Conservation (phyloP, 1,139 yeast genomes). For the Nadsonia starkeyi-henricii region DNA sequence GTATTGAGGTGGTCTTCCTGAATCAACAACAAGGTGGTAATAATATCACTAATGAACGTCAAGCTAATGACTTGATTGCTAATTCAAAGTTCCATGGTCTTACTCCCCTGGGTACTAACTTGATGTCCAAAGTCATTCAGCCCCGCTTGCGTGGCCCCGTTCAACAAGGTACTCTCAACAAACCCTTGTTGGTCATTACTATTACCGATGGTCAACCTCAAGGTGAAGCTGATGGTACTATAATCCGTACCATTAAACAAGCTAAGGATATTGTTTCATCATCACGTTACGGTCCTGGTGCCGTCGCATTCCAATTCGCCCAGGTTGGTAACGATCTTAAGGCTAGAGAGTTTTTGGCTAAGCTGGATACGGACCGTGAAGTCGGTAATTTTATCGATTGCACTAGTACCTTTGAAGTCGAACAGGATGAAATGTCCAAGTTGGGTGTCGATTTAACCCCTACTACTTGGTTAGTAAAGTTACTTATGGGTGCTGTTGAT, state of each 20-base stretch:
- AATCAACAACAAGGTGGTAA: slow-evolving; percentile 18
- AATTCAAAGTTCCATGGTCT: slow-evolving; percentile 20
- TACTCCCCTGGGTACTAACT: slow-evolving; percentile 22
- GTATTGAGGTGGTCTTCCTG: slow-evolving; percentile 23
- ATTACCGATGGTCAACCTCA: slow-evolving; percentile 25
- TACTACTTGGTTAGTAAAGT: slow-evolving; percentile 21
- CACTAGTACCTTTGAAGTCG: slow-evolving; percentile 23
- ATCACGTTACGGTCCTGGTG: slow-evolving; percentile 20
- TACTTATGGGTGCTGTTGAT: slow-evolving; percentile 22
- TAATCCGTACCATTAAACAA: slow-evolving; percentile 17
- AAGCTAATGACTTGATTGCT: slow-evolving; percentile 16
- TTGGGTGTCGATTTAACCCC: slow-evolving; percentile 23
- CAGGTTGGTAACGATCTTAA: slow-evolving; percentile 24
- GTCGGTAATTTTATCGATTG: slow-evolving; percentile 24
- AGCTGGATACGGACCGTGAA: slow-evolving; percentile 19
- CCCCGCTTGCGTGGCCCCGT: slow-evolving; percentile 21
- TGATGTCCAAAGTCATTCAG: slow-evolving; percentile 19
- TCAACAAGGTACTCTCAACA: slow-evolving; percentile 14
- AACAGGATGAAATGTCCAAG: slow-evolving; percentile 23
- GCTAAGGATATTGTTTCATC: slow-evolving; percentile 17
- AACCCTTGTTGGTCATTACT: slow-evolving; percentile 22
- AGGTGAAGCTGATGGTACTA: slow-evolving; percentile 18
- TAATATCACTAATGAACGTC: slow-evolving; percentile 17
- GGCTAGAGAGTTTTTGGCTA: slow-evolving; percentile 21
- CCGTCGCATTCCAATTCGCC: slow-evolving; percentile 23